A percentile compares a stretch with the other conserved stretches of the same genome.
Conservation (phyloP, 2,329 filamentous ascomycete genomes). For the Microcyclospora tardicrescens region DNA sequence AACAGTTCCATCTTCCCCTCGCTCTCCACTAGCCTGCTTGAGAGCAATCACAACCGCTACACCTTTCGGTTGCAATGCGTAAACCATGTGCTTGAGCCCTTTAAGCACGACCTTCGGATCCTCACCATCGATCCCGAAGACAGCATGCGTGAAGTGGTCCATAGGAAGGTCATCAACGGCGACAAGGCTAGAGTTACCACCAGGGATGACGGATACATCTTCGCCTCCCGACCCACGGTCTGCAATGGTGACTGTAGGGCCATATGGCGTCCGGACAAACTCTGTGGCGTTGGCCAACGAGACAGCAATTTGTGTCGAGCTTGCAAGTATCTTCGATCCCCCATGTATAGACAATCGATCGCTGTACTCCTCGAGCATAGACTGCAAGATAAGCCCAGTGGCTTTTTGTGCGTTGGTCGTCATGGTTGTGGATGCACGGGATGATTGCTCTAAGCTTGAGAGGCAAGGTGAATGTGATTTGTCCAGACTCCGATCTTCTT, state of each 20-base stretch:
- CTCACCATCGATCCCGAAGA: conserved; percentile 12
- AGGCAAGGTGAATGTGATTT: too few species aligned
- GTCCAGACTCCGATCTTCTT: too few species aligned
- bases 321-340: conserved; percentile 12
- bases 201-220: background rate
- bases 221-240: conserved; percentile 3
- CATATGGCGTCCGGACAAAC: conserved; percentile 13
- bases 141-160: conserved; percentile 16
- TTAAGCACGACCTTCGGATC: conserved; percentile 14
- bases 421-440: too few species aligned
- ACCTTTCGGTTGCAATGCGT: conserved; percentile 15
- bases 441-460: too few species aligned
- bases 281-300: conserved; percentile 9
- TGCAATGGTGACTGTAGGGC: conserved; percentile 13
- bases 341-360: conserved; percentile 10
- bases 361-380: conserved; percentile 11
- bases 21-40: conserved; percentile 9
- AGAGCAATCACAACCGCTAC: conserved; percentile 14
- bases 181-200: conserved; percentile 6
- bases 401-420: too few species aligned
- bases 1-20: background rate
- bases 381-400: conserved; percentile 4
- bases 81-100: conserved; percentile 13
- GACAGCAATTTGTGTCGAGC: conserved; percentile 10
- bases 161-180: conserved; percentile 10